Evolutionary conservation across 257 asterid species (phyloP), one percentile per base, ranked within the genome.

Genomic region (Marsdenia floribunda): DNA sequence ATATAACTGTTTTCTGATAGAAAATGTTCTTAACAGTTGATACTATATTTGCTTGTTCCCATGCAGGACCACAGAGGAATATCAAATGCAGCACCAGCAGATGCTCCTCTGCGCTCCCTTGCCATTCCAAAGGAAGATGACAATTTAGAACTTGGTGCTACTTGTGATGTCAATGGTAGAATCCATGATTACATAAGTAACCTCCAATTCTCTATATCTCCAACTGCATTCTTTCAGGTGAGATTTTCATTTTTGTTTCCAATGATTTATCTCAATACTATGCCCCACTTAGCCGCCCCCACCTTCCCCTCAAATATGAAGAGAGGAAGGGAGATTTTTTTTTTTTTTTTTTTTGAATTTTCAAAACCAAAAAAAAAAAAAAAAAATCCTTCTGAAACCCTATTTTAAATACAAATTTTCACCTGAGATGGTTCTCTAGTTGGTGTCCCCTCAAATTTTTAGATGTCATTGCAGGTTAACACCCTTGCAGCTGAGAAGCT

Each of bases 181-280:
- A 90, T 95, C 88, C 94, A 91, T 64, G 98, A 95, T 83, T 88
- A 85, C 86, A 83, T 95, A 50, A 87, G 87, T 83, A 85, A 88
- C 78, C 97, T 95, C 24, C 83, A 72, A 75, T 95, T 95, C 82
- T 88, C 89, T 73, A 89, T 95, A 80, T 95, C 99, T 53, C 97
- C 99, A 29, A 90, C 98, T 13, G 98, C 99, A 70, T 95, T 95
- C 85, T 95, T 95, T 87, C 99, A 95, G 97, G 99, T 90, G 74
- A 75, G 75, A 72, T 64, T 75, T 47, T 21, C 33, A 40, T 68
- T 57, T 37, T 73, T 70, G 33, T 54, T 61, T 49, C 53, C 38
- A 10, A 35, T 13, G 46, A 37, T 57, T 9, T 40, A 69, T 77
- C 15, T 42, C 19, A 22, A 54, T 6, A 16, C 65, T 7, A 2